Conservation (phyloP, 2,329 filamentous ascomycete species). For the Coleophoma eucalyptorum region DNA sequence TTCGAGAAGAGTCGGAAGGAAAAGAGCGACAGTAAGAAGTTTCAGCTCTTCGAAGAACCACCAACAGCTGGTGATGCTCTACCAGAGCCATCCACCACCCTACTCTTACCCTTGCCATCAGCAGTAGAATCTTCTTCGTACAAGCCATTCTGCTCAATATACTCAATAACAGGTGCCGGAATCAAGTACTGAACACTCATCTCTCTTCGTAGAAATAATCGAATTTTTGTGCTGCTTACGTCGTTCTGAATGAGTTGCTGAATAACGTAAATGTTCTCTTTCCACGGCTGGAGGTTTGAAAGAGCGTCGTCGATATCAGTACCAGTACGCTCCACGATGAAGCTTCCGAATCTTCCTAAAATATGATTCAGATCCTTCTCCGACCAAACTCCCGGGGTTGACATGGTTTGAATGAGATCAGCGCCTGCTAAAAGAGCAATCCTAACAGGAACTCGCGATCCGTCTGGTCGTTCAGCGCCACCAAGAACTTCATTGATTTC, state of each 20-base stretch:
- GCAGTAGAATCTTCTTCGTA: slow-evolving; percentile 47
- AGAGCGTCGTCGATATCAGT: slow-evolving; percentile 88
- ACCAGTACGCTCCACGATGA: slow-evolving; percentile 83
- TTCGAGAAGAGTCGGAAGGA: neutral
- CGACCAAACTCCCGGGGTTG: slow-evolving; percentile 75
- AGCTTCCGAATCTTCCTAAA: slow-evolving; percentile 41
- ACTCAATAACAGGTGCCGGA: slow-evolving; percentile 70
- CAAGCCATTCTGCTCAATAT: slow-evolving; percentile 64
- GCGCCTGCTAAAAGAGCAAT: slow-evolving; percentile 81
- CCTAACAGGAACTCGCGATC: slow-evolving; percentile 57
- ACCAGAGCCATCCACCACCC: slow-evolving; percentile 11
- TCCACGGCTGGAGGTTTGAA: slow-evolving; percentile 75
- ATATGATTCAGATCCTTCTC: slow-evolving; percentile 84
- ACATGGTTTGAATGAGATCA: slow-evolving; percentile 70
- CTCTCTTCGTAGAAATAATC: slow-evolving; percentile 72
- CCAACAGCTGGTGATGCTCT: slow-evolving; percentile 10
- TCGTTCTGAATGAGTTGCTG: slow-evolving; percentile 86
- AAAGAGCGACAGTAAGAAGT: slow-evolving; percentile 5
- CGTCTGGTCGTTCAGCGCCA: slow-evolving; percentile 67
- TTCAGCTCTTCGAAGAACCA: slow-evolving; percentile 8
- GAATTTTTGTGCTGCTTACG: slow-evolving; percentile 77
- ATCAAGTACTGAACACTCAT: slow-evolving; percentile 79
- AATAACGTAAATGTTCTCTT: slow-evolving; percentile 84
- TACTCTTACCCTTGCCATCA: slow-evolving; percentile 18
- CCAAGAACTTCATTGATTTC: slow-evolving; percentile 80